Evolutionary conservation across 2,329 filamentous ascomycete species (phyloP).

Genomic region (Daldinia eschscholtzii): DNA sequence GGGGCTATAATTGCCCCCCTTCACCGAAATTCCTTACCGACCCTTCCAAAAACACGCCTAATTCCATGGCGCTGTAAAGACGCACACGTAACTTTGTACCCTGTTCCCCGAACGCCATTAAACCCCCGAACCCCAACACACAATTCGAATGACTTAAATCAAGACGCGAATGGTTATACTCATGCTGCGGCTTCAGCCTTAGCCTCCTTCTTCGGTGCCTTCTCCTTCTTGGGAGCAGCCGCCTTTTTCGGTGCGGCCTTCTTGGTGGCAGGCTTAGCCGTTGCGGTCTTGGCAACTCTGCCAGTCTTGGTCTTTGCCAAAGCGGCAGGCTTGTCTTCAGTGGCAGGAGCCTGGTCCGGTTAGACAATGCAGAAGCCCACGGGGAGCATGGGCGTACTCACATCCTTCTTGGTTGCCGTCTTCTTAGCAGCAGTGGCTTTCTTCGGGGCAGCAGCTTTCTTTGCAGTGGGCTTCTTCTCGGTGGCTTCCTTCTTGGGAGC

Average conservation of each 20-base stretch:
- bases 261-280: conserved; percentile 61
- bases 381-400: conserved; percentile 35
- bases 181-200: conserved; percentile 51
- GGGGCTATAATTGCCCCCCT: conserved; percentile 24
- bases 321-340: conserved; percentile 56
- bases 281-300: conserved; percentile 79
- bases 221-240: conserved; percentile 57
- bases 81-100: conserved; percentile 51
- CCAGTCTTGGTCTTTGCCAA: conserved; percentile 81
- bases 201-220: conserved; percentile 57
- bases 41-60: conserved; percentile 48
- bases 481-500: conserved; percentile 61
- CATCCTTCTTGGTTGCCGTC: conserved; percentile 55
- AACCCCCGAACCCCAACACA: conserved; percentile 49
- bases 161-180: conserved; percentile 33
- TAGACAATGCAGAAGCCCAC: conserved; percentile 24
- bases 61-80: conserved; percentile 49
- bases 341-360: conserved; percentile 63
- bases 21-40: conserved; percentile 36
- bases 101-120: conserved; percentile 53
- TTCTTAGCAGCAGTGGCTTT: conserved; percentile 60
- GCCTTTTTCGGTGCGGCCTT: conserved; percentile 60
- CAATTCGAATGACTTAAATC: conserved; percentile 55
- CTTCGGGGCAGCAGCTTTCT: conserved; percentile 61
- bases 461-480: conserved; percentile 82